A percentile compares a stretch with the other conserved stretches of the same genome.
phyloP scores from a whole-genome alignment of 495 filamentous ascomycete species.

The Podospora conica region DNA sequence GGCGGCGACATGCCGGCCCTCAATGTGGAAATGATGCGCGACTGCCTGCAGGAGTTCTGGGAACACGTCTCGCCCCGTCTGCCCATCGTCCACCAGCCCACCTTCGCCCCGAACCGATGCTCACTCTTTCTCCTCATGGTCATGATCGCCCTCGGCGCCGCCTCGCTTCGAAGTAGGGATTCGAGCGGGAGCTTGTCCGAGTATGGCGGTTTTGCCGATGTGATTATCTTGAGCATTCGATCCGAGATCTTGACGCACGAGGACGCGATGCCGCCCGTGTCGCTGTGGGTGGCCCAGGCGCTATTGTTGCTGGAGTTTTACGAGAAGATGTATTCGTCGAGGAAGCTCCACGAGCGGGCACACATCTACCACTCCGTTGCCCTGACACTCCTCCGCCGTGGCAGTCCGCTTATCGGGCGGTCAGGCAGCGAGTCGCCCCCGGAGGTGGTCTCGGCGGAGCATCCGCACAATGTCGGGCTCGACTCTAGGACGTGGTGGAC shows the following conservation, averaged over 20 bases:
- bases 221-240: slow-evolving; percentile 76
- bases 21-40: slow-evolving; percentile 82
- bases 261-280: slow-evolving; percentile 83
- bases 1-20: slow-evolving; percentile 65
- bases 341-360: slow-evolving; percentile 83
- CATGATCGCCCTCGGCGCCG: slow-evolving; percentile 88
- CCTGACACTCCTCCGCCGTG: slow-evolving; percentile 83
- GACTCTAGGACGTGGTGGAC: slow-evolving; percentile 87
- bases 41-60: slow-evolving; percentile 91
- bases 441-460: slow-evolving; percentile 48
- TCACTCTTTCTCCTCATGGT: slow-evolving; percentile 74
- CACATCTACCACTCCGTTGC: slow-evolving; percentile 97
- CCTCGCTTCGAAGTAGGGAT: slow-evolving; percentile 72
- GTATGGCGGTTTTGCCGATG: slow-evolving; percentile 71
- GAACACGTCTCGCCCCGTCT: slow-evolving; percentile 86
- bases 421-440: slow-evolving; percentile 86
- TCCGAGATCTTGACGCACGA: slow-evolving; percentile 82
- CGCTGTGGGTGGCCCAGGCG: slow-evolving; percentile 91
- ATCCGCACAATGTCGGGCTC: slow-evolving; percentile 43
- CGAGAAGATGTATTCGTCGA: slow-evolving; percentile 92
- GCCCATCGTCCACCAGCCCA: slow-evolving; percentile 89
- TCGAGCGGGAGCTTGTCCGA: slow-evolving; percentile 59
- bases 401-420: slow-evolving; percentile 83
- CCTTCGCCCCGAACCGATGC: slow-evolving; percentile 77
- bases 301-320: slow-evolving; percentile 85